Evolutionary conservation across 140 eudicot genomes (phyloP).

Genomic region (Oenanthe javanica): DNA sequence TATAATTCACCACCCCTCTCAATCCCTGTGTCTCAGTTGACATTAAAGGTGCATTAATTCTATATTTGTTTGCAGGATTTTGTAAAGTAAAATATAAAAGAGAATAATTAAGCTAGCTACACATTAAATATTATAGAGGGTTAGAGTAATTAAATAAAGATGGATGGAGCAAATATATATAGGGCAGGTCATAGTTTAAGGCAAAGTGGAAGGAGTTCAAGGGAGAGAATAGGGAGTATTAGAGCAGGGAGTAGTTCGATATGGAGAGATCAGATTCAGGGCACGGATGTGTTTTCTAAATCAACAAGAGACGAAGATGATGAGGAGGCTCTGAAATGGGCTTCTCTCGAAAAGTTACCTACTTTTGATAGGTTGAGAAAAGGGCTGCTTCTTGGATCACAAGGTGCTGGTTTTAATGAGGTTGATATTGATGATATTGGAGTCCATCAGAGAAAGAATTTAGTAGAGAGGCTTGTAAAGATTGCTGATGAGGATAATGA

Average conservation of each 20-base stretch:
- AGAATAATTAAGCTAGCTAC: too few relatives aligned
- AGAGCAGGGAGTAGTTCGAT: constrained; percentile 9
- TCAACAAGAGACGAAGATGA: constrained; percentile 61
- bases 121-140: not conserved
- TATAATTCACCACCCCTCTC: too few relatives aligned
- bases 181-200: not conserved
- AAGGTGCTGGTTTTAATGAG: constrained; percentile 23
- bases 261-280: constrained; percentile 34
- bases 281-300: constrained; percentile 45
- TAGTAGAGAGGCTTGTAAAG: constrained; percentile 43
- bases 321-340: constrained; percentile 88
- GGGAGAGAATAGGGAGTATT: not conserved
- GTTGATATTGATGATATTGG: constrained; percentile 43
- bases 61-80: too few relatives aligned
- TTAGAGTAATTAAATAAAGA: not conserved
- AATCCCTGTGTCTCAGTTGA: too few relatives aligned
- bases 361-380: constrained; percentile 54
- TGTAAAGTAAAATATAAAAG: too few relatives aligned
- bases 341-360: constrained; percentile 70
- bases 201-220: not conserved
- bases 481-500: constrained; percentile 64
- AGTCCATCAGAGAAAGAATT: constrained; percentile 25
- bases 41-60: too few relatives aligned
- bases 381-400: constrained; percentile 43
- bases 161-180: not conserved